Percentiles rank a stretch among this genome's conserved stretches.
These are phyloP conservation scores for Xylariaceae sp. DNA, from an alignment of 2,329 filamentous ascomycete genomes.

Conservation along the genomic window DNA sequence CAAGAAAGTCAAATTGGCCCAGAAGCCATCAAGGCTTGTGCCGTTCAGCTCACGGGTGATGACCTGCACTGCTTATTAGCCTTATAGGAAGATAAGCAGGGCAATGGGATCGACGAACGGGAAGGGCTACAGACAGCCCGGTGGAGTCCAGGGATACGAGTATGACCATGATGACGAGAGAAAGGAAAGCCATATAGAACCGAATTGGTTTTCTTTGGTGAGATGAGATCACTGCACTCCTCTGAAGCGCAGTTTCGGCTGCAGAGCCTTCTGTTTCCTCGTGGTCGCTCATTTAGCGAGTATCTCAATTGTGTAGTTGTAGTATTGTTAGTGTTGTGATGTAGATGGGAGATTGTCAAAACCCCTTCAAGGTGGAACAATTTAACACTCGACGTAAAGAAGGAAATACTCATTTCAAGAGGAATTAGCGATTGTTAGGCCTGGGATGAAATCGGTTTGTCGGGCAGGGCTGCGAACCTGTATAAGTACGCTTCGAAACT, in stretches of 20 bases:
- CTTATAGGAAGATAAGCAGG: background rate
- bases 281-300: background rate
- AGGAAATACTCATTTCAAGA: background rate
- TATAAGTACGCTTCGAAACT: background rate
- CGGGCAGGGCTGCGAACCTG: too few relatives aligned
- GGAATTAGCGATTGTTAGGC: background rate
- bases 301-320: too few relatives aligned
- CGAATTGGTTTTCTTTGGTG: constrained; percentile 13
- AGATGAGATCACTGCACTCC: background rate
- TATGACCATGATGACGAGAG: constrained; percentile 20
- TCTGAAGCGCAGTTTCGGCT: background rate
- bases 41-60: constrained; percentile 25
- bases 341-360: background rate
- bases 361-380: background rate
- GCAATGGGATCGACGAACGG: constrained; percentile 9
- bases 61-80: constrained; percentile 12
- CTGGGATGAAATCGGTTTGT: too few relatives aligned
- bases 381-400: background rate
- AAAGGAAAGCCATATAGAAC: constrained; percentile 21
- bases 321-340: background rate
- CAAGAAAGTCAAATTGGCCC: constrained; percentile 35
- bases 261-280: background rate
- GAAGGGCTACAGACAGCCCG: constrained; percentile 20
- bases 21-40: constrained; percentile 27
- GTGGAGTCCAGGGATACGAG: constrained; percentile 21